Evolutionary conservation across 352 stramenopile genomes (phyloP), one percentile per base, ranked within the genome.

Genomic region (Phytophthora fragariaefolia): DNA sequence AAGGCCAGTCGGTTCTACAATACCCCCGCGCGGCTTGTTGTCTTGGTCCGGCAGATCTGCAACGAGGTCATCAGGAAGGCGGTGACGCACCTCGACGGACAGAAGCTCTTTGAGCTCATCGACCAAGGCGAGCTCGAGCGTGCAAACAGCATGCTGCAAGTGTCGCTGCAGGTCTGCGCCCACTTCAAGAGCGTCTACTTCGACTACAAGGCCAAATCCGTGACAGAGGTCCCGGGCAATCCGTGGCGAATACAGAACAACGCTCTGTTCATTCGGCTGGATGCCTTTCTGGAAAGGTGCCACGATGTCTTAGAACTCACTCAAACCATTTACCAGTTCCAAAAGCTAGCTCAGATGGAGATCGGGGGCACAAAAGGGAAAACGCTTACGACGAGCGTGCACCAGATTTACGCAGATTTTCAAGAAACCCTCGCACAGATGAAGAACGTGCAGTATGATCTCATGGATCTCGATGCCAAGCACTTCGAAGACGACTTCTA

Each of bases 351-450:
- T 0, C 79, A 80, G 13, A 94, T 98, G 71, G 92, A 98, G 54
- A 91, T 98, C 26, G 93, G 93, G 15, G 93, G 93, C 0, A 97
- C 92, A 4, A 98, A 98, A 63, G 92, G 93, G 10, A 98, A 97
- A 69, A 97, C 89, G 15, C 66, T 98, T 3, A 97, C 92, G 2
- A 95, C 89, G 0, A 96, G 81, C 48, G 84, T 98, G 27, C 79
- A 89, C 34, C 91, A 97, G 60, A 97, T 98, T 55, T 90, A 87
- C 48, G 67, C 74, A 0, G 91, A 97, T 49, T 97, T 97, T 40
- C 77, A 90, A 23, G 86, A 92, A 20, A 93, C 90, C 0, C 75
- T 97, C 1, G 55, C 68, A 0, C 52, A 80, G 20, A 93, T 98
- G 71, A 90, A 95, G 42, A 79, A 71, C 10, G 87, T 97, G 10